A percentile compares a stretch with the other conserved stretches of the same genome.
phyloP scores from a whole-genome alignment of 129 eudicot genomes.

The Cynara cardunculus region DNA sequence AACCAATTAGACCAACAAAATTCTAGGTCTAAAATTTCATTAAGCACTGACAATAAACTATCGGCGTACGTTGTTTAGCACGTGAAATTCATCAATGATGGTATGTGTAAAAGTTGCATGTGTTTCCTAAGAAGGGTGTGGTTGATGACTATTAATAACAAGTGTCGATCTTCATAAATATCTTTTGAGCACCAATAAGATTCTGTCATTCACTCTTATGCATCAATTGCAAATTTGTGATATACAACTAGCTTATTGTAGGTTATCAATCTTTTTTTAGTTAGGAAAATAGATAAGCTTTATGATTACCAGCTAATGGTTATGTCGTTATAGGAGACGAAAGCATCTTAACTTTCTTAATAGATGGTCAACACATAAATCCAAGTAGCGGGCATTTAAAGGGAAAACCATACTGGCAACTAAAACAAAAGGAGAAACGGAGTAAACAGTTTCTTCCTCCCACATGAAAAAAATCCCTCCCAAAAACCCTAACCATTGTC shows the following conservation, averaged over 20 bases:
- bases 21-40: neutral
- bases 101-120: neutral
- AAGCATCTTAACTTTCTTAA: neutral
- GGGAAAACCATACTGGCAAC: neutral
- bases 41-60: neutral
- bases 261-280: neutral
- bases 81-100: neutral
- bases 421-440: no score
- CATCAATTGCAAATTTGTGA: neutral
- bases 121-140: neutral
- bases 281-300: neutral
- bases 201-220: neutral
- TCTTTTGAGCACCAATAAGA: neutral
- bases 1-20: conserved; percentile 5
- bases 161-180: neutral
- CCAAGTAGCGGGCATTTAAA: neutral
- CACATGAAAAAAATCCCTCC: neutral
- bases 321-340: neutral
- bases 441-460: neutral
- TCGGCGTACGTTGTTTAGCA: neutral
- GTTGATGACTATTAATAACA: neutral
- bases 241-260: neutral
- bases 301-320: neutral
- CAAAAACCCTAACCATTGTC: neutral
- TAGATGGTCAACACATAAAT: neutral